Evolutionary conservation across 306 rosid genomes (phyloP).

Genomic region (Dryas alaskensis): DNA sequence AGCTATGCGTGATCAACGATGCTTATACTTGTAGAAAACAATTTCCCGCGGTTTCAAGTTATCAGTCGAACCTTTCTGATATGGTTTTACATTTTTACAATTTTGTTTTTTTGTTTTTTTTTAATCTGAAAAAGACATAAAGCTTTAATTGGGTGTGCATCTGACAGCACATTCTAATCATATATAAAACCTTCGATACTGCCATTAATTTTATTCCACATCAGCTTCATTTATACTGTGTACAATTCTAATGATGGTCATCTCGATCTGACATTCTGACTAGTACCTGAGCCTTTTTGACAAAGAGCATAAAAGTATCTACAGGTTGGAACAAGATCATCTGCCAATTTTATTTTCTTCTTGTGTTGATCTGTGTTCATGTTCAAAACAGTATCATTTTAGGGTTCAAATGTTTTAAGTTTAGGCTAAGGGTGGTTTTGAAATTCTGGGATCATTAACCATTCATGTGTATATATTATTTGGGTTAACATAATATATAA

Average conservation of each 20-base stretch:
- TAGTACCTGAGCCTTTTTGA: conserved; percentile 16
- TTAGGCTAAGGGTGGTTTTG: no score
- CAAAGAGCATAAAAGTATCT: neutral
- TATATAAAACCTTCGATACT: conserved; percentile 31
- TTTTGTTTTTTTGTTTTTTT: conserved; percentile 9
- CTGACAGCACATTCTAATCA: conserved; percentile 18
- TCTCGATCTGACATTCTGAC: neutral
- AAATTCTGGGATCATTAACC: no score
- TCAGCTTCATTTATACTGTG: conserved; percentile 23
- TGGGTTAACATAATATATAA: no score
- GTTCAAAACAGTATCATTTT: no score
- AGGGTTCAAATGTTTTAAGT: no score
- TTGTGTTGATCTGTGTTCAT: no score
- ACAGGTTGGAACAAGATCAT: no score
- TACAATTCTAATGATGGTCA: conserved; percentile 37
- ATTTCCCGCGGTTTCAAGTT: conserved; percentile 75
- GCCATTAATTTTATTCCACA: conserved; percentile 30
- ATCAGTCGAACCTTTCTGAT: conserved; percentile 59
- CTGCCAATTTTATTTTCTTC: no score
- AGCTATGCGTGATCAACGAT: conserved; percentile 37
- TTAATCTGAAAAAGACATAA: conserved; percentile 58
- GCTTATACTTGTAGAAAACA: conserved; percentile 88
- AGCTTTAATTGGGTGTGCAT: conserved; percentile 38
- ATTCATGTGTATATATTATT: no score
- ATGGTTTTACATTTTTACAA: conserved; percentile 17